Percentiles rank a stretch among this genome's conserved stretches.
Conservation (phyloP, 1,284 basidiomycete species). For the Chalciporus sp. region DNA sequence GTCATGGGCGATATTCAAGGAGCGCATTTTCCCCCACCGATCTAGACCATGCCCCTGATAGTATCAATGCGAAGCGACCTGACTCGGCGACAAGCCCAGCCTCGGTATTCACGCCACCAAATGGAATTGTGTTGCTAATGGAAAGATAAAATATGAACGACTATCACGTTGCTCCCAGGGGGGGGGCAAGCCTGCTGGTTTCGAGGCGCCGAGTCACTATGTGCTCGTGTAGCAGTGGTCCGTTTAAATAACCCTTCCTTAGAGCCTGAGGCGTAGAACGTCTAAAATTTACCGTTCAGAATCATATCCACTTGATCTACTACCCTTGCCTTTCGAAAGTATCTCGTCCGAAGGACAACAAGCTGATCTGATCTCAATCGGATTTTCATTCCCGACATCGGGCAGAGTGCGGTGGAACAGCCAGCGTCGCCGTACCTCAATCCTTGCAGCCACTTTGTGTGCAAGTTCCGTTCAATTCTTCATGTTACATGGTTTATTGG, state of each 20-base stretch:
- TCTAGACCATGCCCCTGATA: constrained; percentile 40
- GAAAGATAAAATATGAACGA: background rate
- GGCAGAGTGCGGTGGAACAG: background rate
- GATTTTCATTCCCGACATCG: background rate
- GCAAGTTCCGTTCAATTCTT: background rate
- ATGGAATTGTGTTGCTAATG: constrained; percentile 12
- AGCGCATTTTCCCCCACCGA: constrained; percentile 39
- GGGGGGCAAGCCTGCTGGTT: background rate
- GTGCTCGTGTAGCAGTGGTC: too few species aligned
- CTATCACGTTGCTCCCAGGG: constrained; percentile 11
- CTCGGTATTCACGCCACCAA: constrained; percentile 36
- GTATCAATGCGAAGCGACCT: constrained; percentile 31
- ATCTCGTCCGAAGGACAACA: background rate
- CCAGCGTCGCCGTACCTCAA: background rate
- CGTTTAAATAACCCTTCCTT: background rate
- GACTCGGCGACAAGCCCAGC: constrained; percentile 31
- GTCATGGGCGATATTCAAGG: constrained; percentile 23
- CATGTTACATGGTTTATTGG: background rate
- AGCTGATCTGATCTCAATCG: too few species aligned
- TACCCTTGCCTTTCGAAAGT: too few species aligned
- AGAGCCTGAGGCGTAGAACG: too few species aligned
- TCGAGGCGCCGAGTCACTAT: background rate
- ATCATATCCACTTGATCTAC: too few species aligned
- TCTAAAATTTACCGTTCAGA: too few species aligned
- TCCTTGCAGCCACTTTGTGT: background rate